Conservation (phyloP, 2,329 filamentous ascomycete genomes). For the Fusarium brevicatenulatum region DNA sequence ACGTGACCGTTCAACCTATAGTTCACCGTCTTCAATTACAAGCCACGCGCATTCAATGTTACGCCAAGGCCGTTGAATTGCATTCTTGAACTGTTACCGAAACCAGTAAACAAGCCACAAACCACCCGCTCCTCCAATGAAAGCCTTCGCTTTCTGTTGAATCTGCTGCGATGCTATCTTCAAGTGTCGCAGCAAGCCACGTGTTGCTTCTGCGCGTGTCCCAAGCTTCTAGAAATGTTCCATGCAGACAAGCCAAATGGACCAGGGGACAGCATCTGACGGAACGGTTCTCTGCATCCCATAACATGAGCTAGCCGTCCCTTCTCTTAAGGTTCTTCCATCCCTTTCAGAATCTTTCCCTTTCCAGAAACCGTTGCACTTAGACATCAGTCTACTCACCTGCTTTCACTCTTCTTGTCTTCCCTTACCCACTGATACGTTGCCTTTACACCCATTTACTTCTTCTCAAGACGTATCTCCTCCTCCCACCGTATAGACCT, state of each 20-base stretch:
- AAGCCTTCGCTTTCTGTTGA: no score
- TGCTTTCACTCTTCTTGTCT: accelerated
- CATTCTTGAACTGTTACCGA: neutral
- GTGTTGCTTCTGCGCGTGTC: accelerated
- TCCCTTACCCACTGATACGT: accelerated
- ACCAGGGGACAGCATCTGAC: neutral
- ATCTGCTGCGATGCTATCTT: no score
- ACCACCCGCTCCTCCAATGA: no score
- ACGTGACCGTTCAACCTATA: neutral
- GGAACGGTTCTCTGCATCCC: accelerated
- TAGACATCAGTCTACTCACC: neutral
- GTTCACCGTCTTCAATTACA: neutral
- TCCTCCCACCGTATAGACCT: no score
- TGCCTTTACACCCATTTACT: neutral
- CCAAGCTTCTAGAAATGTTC: neutral
- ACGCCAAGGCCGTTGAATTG: accelerated
- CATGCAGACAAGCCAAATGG: accelerated
- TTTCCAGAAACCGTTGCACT: accelerated
- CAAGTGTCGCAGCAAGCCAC: no score
- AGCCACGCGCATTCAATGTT: neutral
- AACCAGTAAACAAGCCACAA: neutral
- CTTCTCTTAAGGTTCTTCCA: neutral
- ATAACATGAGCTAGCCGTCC: accelerated
- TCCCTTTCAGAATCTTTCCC: accelerated
- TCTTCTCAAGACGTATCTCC: no score